Conservation (phyloP, 2,329 filamentous ascomycete genomes). For the Neophaeococcomyces aloes region DNA sequence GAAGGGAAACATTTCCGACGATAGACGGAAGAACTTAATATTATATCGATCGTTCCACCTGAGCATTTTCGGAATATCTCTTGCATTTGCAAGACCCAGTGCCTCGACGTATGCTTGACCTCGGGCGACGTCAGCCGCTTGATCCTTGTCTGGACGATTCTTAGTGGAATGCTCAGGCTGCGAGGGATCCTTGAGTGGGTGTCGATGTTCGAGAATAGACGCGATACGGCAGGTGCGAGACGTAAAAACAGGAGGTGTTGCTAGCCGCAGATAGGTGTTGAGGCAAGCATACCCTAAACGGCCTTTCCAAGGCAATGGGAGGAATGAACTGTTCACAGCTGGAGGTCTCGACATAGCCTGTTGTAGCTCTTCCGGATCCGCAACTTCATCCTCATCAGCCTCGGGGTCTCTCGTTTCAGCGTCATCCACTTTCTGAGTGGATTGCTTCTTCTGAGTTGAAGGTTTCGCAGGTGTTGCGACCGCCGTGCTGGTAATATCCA, state of each 20-base stretch:
- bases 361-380: conserved; percentile 48
- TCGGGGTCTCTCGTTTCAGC: conserved; percentile 38
- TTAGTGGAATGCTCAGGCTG: conserved; percentile 73
- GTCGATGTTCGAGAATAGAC: conserved; percentile 78
- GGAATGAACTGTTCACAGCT: conserved; percentile 68
- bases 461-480: conserved; percentile 9
- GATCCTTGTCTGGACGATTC: conserved; percentile 67
- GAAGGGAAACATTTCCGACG: conserved; percentile 95
- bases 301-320: conserved; percentile 85
- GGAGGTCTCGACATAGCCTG: conserved; percentile 55
- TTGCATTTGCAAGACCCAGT: conserved; percentile 69
- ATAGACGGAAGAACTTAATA: conserved; percentile 85
- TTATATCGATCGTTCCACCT: conserved; percentile 86
- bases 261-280: conserved; percentile 77
- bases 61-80: conserved; percentile 75
- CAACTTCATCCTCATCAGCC: conserved; percentile 40
- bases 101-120: conserved; percentile 66
- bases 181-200: conserved; percentile 65
- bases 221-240: conserved; percentile 85
- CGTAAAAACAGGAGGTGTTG: conserved; percentile 75
- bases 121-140: conserved; percentile 54
- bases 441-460: neutral
- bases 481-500: conserved; percentile 16
- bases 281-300: conserved; percentile 84
- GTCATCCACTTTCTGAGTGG: conserved; percentile 4